Evolutionary conservation across 2,329 filamentous ascomycete species (phyloP).

Genomic region (Tolypocladium endophyticum): DNA sequence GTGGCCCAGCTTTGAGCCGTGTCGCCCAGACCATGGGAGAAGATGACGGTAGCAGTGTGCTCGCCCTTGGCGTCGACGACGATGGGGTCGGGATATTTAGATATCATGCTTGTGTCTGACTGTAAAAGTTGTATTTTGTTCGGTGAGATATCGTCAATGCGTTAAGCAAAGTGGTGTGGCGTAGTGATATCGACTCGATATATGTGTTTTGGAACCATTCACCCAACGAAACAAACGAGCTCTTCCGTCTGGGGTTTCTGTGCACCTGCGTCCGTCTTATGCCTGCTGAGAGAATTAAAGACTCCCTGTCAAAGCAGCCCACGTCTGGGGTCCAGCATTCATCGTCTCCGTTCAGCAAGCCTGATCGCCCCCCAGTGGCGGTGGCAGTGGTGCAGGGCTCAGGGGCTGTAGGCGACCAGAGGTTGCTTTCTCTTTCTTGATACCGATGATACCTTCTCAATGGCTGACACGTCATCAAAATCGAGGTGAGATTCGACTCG

Average conservation of each 20-base stretch:
- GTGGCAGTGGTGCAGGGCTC: background rate
- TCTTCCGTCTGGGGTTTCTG: no score
- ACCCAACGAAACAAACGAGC: background rate
- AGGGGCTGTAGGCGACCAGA: background rate
- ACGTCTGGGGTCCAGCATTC: background rate
- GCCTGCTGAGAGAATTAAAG: no score
- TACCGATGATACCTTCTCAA: background rate
- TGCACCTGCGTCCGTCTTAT: background rate
- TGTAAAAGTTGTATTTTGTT: background rate
- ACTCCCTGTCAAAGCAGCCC: background rate
- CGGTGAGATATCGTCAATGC: background rate
- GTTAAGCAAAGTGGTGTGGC: background rate
- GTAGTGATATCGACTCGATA: background rate
- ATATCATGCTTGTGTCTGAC: background rate
- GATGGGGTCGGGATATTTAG: conserved; percentile 30
- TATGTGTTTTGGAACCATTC: background rate
- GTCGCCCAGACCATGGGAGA: conserved; percentile 79
- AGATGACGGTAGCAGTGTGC: conserved; percentile 83
- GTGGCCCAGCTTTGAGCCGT: conserved; percentile 62
- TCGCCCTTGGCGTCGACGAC: conserved; percentile 63
- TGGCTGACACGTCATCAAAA: background rate
- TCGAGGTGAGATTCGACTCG: background rate
- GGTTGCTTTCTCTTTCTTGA: background rate
- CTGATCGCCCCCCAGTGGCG: background rate
- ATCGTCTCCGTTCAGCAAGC: background rate